These are phyloP conservation scores for Geotrichum klebahnii DNA, from an alignment of 1,139 yeast genomes.

Conservation along the genomic window DNA sequence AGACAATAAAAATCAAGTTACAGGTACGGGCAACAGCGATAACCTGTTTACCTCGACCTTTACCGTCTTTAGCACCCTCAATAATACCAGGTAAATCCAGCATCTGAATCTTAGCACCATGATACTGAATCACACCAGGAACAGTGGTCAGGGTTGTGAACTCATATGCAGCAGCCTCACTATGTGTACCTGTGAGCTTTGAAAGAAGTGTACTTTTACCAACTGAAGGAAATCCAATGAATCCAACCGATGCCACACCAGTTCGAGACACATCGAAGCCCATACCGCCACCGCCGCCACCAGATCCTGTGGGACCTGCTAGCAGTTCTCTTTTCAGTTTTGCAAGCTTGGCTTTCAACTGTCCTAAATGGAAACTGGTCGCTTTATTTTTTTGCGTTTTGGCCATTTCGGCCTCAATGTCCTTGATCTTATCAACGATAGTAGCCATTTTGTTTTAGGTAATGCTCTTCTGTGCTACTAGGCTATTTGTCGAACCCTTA, in stretches of 20 bases:
- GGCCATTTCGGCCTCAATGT: conserved; percentile 94
- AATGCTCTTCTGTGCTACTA: too few species aligned
- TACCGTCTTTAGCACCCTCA: conserved; percentile 98
- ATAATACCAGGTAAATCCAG: conserved; percentile 97
- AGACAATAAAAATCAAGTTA: conserved; percentile 81
- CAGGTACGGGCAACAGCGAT: conserved; percentile 98
- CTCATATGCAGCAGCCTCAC: conserved; percentile 96
- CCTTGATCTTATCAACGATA: conserved; percentile 38
- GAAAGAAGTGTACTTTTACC: conserved; percentile 82
- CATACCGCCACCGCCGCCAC: conserved; percentile 82
- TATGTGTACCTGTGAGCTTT: conserved; percentile 88
- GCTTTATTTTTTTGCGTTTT: conserved; percentile 93
- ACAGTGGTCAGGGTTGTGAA: conserved; percentile 96
- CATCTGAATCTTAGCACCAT: conserved; percentile 97
- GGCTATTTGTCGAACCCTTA: too few species aligned
- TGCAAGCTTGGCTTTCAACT: conserved; percentile 91
- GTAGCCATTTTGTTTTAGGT: conserved; percentile 21
- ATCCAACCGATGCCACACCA: conserved; percentile 95
- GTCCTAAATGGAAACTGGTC: conserved; percentile 94
- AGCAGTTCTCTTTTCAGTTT: conserved; percentile 87
- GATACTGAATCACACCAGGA: conserved; percentile 91
- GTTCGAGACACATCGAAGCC: conserved; percentile 98
- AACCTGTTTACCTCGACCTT: conserved; percentile 98
- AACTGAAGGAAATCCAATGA: conserved; percentile 98
- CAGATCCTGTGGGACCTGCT: conserved; percentile 70